A percentile compares a stretch with the other conserved stretches of the same genome.
phyloP scores from a whole-genome alignment of 2,329 filamentous ascomycete genomes.

The Albophoma yamanashiensis region DNA sequence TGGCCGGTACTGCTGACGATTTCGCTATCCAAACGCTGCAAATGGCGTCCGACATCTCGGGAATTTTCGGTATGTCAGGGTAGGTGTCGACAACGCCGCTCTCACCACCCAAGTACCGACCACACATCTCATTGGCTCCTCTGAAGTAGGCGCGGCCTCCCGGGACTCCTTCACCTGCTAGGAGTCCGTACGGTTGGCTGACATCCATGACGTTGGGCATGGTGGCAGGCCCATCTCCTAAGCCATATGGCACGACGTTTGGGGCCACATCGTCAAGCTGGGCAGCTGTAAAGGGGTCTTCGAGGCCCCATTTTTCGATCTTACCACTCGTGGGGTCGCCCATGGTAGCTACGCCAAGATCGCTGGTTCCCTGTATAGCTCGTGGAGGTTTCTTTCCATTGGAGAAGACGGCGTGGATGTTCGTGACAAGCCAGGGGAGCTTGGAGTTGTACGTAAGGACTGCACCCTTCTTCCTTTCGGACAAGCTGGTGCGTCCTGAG shows the following conservation, averaged over 20 bases:
- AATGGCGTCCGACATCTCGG: conserved; percentile 58
- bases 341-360: conserved; percentile 65
- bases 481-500: conserved; percentile 34
- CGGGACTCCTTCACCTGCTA: conserved; percentile 79
- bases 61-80: conserved; percentile 67
- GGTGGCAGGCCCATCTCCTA: conserved; percentile 69
- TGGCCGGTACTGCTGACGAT: conserved; percentile 55
- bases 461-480: conserved; percentile 57
- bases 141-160: conserved; percentile 75
- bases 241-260: conserved; percentile 63
- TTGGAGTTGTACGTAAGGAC: conserved; percentile 81
- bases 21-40: conserved; percentile 88
- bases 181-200: conserved; percentile 72
- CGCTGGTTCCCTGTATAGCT: conserved; percentile 74
- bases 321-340: conserved; percentile 72
- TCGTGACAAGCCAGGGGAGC: conserved; percentile 66
- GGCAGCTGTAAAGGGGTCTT: conserved; percentile 62
- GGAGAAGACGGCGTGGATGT: conserved; percentile 67
- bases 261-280: conserved; percentile 72
- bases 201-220: conserved; percentile 84
- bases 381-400: conserved; percentile 63
- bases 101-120: conserved; percentile 59
- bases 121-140: conserved; percentile 60
- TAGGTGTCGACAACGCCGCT: conserved; percentile 50
- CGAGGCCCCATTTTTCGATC: conserved; percentile 71